phyloP scores from a whole-genome alignment of 768 basidiomycete genomes.

The Infundibulicybe gibba region DNA sequence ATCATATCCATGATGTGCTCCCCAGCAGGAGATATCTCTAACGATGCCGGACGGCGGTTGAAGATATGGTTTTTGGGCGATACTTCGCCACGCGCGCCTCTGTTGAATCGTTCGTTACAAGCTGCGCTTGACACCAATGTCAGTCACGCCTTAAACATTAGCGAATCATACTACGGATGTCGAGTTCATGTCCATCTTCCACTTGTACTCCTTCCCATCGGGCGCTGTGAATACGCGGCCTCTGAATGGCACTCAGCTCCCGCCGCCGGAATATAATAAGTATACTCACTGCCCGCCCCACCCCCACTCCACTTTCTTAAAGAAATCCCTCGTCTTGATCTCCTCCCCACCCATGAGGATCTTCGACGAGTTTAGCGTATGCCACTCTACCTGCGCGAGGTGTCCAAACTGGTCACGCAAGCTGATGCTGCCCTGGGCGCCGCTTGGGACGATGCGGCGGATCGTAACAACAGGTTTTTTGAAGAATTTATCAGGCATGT shows the following conservation, averaged over 20 bases:
- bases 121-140: too few species aligned
- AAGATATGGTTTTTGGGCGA: not conserved
- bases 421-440: not conserved
- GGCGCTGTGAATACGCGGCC: constrained; percentile 13
- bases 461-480: too few species aligned
- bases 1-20: constrained; percentile 25
- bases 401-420: not conserved
- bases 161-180: constrained; percentile 4
- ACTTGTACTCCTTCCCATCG: constrained; percentile 15
- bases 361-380: not conserved
- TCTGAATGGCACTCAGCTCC: constrained; percentile 2
- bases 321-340: not conserved
- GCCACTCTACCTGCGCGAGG: not conserved
- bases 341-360: not conserved
- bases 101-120: too few species aligned
- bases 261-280: not conserved
- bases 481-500: not conserved
- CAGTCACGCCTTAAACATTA: too few species aligned
- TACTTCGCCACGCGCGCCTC: too few species aligned
- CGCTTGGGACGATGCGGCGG: too few species aligned
- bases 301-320: constrained; percentile 8
- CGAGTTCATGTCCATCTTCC: constrained; percentile 11
- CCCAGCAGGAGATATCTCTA: constrained; percentile 21
- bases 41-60: constrained; percentile 8
- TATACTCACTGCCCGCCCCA: constrained; percentile 11